Conservation (phyloP, 2,329 filamentous ascomycete species). For the Drechmeria coniospora region DNA sequence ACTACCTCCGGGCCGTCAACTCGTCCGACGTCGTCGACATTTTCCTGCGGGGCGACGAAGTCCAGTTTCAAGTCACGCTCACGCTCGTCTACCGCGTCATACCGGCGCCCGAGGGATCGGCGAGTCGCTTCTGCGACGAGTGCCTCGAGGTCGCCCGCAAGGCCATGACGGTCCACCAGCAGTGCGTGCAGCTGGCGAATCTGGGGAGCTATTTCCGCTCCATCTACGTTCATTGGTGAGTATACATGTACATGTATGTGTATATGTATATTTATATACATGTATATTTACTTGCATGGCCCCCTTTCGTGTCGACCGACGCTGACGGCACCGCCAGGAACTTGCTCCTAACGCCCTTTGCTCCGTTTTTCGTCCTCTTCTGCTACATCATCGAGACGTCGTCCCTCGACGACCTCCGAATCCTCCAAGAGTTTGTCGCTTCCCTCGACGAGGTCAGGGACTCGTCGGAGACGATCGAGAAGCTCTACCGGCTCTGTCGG, state of each 20-base stretch:
- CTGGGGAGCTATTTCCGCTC: constrained; percentile 24
- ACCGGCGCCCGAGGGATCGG: constrained; percentile 25
- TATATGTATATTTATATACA: no score
- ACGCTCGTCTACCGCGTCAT: constrained; percentile 38
- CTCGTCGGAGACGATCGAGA: constrained; percentile 42
- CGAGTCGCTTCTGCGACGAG: constrained; percentile 29
- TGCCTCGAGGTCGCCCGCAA: constrained; percentile 34
- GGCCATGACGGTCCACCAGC: constrained; percentile 29
- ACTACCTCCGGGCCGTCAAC: constrained; percentile 21
- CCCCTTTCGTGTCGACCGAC: no score
- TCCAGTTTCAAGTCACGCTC: constrained; percentile 30
- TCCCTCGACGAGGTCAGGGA: constrained; percentile 36
- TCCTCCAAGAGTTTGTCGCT: constrained; percentile 38
- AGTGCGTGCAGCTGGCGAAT: constrained; percentile 27
- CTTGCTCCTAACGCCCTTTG: constrained; percentile 40
- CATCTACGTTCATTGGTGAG: constrained; percentile 37
- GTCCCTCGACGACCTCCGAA: constrained; percentile 34
- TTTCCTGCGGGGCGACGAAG: constrained; percentile 30
- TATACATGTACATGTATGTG: not conserved
- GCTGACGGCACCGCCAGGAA: constrained; percentile 21
- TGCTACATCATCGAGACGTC: constrained; percentile 40
- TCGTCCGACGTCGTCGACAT: constrained; percentile 25
- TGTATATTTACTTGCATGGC: no score
- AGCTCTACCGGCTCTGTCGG: constrained; percentile 45
- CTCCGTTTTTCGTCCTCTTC: constrained; percentile 44